Evolutionary conservation across 164 flowering plant genomes (phyloP), one percentile per base, ranked within the genome.

Genomic region (Magnolia officinalis): DNA sequence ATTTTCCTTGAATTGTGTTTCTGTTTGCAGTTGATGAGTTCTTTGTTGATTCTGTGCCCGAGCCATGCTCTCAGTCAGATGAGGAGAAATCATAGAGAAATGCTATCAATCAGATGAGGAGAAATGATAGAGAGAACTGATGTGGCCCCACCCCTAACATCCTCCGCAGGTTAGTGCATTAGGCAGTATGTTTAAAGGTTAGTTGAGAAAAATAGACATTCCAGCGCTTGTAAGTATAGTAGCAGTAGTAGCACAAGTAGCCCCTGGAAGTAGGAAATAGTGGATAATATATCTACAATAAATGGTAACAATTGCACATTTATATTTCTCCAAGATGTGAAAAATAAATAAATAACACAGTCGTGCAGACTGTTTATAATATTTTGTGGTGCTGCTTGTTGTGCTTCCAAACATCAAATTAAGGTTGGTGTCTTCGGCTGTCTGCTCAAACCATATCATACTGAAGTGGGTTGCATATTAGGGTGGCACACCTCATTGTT

Each of bases 41-140:
- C 86, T 92, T 96, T 77, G 99, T 87, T 67, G 96, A 93, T 78
- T 80, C 84, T 31, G 23, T 88, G 74, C 92, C 97, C 11, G 97
- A 86, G 50, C 90, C 86, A 66, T 78, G 81, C 65, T 67, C 83
- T 71, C 89, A 83, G 67, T 80, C 85, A 1, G 89, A 86, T 68
- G 87, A 83, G 72, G 89, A 84, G 76, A 66, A 77, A 76, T 71
- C 85, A 11, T 84, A 75, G 70, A 70, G 52, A 63, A 11, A 14
- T 1, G 61, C 61, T 11, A 2, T 11, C 16, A 55, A 55, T 55
- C 61, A 55, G 61, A 55, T 55, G 61, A 55, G 61, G 61, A 55
- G 61, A 55, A 37, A 55, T 13, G 16, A 55, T 37, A 37, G 2
- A 55, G 61, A 11, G 18, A 55, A 55, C 61, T 55, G 61, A 55